Base-by-base conservation (phyloP, 78 protist genomes). In the Tieghemostelium lacteum region DNA sequence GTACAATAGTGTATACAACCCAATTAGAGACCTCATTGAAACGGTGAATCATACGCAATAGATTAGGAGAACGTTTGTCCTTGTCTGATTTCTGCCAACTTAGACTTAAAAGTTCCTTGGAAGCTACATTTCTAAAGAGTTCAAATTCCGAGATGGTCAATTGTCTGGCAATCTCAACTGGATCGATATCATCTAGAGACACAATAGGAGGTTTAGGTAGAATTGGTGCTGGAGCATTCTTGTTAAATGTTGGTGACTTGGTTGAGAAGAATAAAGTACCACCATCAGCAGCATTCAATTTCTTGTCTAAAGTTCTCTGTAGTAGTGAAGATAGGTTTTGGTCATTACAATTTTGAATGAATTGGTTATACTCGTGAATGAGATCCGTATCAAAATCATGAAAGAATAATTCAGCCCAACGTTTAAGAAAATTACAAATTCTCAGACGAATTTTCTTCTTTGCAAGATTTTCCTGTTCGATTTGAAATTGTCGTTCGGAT, bases 161-260 rank as follows among this genome's bases (percentile, higher is more conserved):
- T 69, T 95, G 97, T 61, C 95, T 80, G 16, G 97, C 95, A 37
- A 95, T 64, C 28, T 95, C 97, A 29, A 58, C 70, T 28, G 95
- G 95, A 22, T 93, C 92, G 29, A 93, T 36, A 20, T 91, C 94
- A 34, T 73, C 86, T n/a, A 58, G 39, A 12, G 73, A 61, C 1
- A 29, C 31, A 58, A 75, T 73, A 0, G 75, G 74, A 22, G 20
- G 19, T 40, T 75, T 88, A 42, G 87, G 86, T 50, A 62, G 16
- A 2, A 88, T 55, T 22, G 63, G 29, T 8, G 77, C 70, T 6
- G 93, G 93, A 29, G 93, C 67, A 6, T 34, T 42, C 3, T 17
- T 69, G 10, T 54, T 67, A 19, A 62, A 60, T 29, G 37, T 33
- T n/a, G n/a, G n/a, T n/a, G n/a, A n/a, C n/a, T n/a, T n/a, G n/a